Conservation (phyloP, 139 green algal genomes). For the Picochlorum sp. region DNA sequence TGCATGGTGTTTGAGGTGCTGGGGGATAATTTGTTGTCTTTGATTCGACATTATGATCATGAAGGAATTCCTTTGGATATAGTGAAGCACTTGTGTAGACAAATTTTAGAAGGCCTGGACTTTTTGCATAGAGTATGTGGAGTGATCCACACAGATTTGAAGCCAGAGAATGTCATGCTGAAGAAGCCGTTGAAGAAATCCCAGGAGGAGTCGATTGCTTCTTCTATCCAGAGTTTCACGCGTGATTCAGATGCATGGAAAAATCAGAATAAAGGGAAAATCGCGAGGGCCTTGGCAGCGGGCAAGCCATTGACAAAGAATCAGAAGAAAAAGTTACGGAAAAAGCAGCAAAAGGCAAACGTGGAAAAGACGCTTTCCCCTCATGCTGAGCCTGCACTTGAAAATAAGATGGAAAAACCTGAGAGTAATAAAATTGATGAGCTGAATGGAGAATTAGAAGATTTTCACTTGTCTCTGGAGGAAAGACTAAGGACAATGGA, state of each 20-base stretch:
- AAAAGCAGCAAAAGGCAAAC: conserved; percentile 47
- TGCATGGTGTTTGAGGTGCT: conserved; percentile 98
- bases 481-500: conserved; percentile 30
- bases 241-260: conserved; percentile 4
- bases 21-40: conserved; percentile 71
- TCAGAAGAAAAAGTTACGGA: conserved; percentile 87
- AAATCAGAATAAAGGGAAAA: conserved; percentile 16
- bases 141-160: conserved; percentile 97
- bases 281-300: conserved; percentile 11
- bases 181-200: conserved; percentile 42
- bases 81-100: conserved; percentile 67
- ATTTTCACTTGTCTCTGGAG: conserved; percentile 17
- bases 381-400: neutral
- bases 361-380: neutral
- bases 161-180: conserved; percentile 97
- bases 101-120: conserved; percentile 85
- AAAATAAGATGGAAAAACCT: conserved; percentile 77
- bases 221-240: neutral
- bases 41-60: conserved; percentile 51
- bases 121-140: conserved; percentile 68
- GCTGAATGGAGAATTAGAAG: neutral
- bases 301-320: conserved; percentile 63
- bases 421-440: conserved; percentile 72
- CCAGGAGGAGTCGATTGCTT: neutral
- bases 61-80: conserved; percentile 76